Base-by-base conservation (phyloP, 768 basidiomycete species). In the Leucogyrophana mollusca region DNA sequence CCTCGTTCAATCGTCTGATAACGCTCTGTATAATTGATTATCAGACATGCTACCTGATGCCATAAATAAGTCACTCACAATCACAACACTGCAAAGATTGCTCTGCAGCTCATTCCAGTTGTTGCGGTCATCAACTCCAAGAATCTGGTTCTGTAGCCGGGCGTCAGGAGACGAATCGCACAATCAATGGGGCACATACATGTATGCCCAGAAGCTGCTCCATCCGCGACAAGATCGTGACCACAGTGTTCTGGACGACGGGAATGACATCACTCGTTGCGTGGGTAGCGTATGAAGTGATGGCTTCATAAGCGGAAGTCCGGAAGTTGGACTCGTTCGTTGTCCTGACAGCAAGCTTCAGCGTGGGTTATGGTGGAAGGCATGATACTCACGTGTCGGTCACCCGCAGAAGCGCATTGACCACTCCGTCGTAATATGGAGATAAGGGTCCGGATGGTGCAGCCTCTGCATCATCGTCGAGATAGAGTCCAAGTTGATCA, bases 41-140 rank as follows among this genome's bases (percentile, higher is more conserved):
- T 51, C 21, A 34, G 42, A 45, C 23, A 53, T 43, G 21, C 32
- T 21, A 0, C 30, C 30, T 22, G 16, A 22, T 27, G 17, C 27
- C 11, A 6, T 43, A 17, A 37, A 40, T 10, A 22, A 5, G 6
- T 5, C 34, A 72, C 89, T 61, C 60, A 92, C 91, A 45, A 91
- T 88, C 43, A 90, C 76, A 38, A 96, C 89, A 54, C 87, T 84
- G 65, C 94, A 96, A 56, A 97, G 78, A 70, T 95, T 96, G 69
- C 91, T 87, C 65, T 96, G 94, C 20, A 99, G 76, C 64, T 99
- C 95, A 60, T 96, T 96, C 94, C 95, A 96, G 72, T 96, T 99
- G 68, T 94, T 94, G 52, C 91, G 85, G 61, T 99, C 96, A 66
- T 99, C 96, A 14, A 85, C 75, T 35, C 96, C 96, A 32, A 99